Evolutionary conservation across 805 yeast species (phyloP).

Genomic region (Danielozyma ontarioensis): DNA sequence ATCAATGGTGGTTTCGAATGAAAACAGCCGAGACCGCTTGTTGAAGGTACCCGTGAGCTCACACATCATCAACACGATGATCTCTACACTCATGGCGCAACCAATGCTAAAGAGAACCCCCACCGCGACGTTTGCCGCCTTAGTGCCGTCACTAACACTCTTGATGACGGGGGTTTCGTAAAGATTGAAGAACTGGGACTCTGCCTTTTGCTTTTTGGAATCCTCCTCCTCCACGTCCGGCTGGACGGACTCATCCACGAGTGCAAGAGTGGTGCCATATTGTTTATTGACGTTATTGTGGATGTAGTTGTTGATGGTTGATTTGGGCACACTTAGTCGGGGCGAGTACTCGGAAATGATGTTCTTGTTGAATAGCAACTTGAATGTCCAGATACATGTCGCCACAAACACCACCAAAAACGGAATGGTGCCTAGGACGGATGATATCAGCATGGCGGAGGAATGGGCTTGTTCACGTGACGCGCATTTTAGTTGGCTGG

Average conservation of each 20-base stretch:
- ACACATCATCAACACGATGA: slow-evolving; percentile 31
- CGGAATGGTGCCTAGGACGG: slow-evolving; percentile 10
- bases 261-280: slow-evolving; percentile 10
- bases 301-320: slow-evolving; percentile 21
- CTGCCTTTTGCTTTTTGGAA: not conserved
- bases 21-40: slow-evolving; percentile 19
- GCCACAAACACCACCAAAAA: slow-evolving; percentile 9
- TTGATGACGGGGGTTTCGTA: not conserved
- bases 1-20: slow-evolving; percentile 37
- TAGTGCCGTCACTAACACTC: slow-evolving; percentile 1
- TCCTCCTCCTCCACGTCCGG: slow-evolving; percentile 8
- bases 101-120: slow-evolving; percentile 25
- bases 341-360: slow-evolving; percentile 20
- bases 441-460: slow-evolving; percentile 5
- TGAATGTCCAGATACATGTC: slow-evolving; percentile 14
- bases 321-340: slow-evolving; percentile 11
- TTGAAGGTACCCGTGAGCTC: slow-evolving; percentile 23
- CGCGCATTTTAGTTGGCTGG: slow-evolving; percentile 1
- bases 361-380: slow-evolving; percentile 17
- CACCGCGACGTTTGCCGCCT: slow-evolving; percentile 8
- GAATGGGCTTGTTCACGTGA: slow-evolving; percentile 1
- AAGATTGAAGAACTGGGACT: not conserved
- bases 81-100: slow-evolving; percentile 24
- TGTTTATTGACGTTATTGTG: slow-evolving; percentile 10
- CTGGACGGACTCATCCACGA: slow-evolving; percentile 11